Evolutionary conservation across 495 filamentous ascomycete genomes (phyloP), one percentile per base, ranked within the genome.

Genomic region (Lophium mytilinum): DNA sequence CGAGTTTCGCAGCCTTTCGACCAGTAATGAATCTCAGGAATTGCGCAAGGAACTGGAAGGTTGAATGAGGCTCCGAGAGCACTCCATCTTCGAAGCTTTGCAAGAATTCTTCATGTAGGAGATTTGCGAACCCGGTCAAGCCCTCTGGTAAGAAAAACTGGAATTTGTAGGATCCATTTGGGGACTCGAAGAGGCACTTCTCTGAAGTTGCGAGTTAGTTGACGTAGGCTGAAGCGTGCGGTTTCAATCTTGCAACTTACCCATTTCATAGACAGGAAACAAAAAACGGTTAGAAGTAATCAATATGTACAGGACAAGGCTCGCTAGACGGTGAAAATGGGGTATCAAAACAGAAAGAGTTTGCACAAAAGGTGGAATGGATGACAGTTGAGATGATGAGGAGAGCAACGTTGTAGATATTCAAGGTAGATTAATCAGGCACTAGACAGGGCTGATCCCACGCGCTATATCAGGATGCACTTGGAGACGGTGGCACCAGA

Each of bases 21-120:
- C 55, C 37, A 0, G 55, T 46, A 15, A 57, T 19, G 19, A 41
- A 57, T 45, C 55, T 57, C 45, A 57, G 1, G 34, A 57, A 57
- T 33, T 57, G 55, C 0, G 50, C 46, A 1, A 57, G 37, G 21
- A 57, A 39, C 12, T 57, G 55, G 12, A 57, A 30, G 35, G 50
- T 36, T 50, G 55, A 57, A 34, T 17, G 33, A 30, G 55, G 55
- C 7, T 57, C 55, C 34, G 24, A 46, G 9, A 57, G 19, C 9
- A 3, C 42, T 12, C 40, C 41, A 10, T 51, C 34, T 33, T 34
- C 17, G 36, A 50, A 57, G 34, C 35, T 50, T 17, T 45, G 18
- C 8, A 57, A 46, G 33, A 57, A 57, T 24, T 57, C 47, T 21
- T 57, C 50, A 1, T 46, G 55, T 36, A 40, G 39, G 11, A 45